Base-by-base conservation (phyloP, 371 early-diverging fungal genomes). In the Thermomucor indicae-seudaticae region DNA sequence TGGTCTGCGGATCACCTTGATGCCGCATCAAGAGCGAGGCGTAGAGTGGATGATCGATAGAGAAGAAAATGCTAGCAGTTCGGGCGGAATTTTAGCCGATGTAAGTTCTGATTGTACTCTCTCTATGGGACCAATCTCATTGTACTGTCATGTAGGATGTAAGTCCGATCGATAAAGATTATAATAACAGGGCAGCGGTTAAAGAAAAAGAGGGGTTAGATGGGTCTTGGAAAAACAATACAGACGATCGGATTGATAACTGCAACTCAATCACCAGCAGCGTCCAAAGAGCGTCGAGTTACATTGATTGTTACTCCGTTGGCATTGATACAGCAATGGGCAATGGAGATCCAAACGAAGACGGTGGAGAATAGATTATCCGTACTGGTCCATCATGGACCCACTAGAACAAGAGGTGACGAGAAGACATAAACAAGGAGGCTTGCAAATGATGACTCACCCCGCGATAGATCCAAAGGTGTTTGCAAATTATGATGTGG, bases 211-310 rank as follows among this genome's bases (percentile, higher is more conserved):
- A 27, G 3, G 7, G 22, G 24, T 39, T 35, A 79, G 53, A 87
- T 91, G 92, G 95, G 95, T 0, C 64, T 96, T 38, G 95, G 95
- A 22, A 94, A 96, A 67, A 95, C 96, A 0, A 66, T 95, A 20
- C 89, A 93, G 58, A 83, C 88, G 0, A 89, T 96, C 35, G 83
- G 85, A 3, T 68, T 91, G 20, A 74, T 93, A 3, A 34, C 34
- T 10, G 42, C 51, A 24, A 51, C 51, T 12, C 42, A 35, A 44
- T n/a, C 65, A 42, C 61, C 61, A 20, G 57, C 54, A n/a, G 57
- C 59, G 8, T 35, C 40, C 11, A 46, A 55, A 17, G 38, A 34
- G 37, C n/a, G n/a, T n/a, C 28, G 72, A 35, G 61, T 70, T 0
- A 88, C 87, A 19, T 62, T 89, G n/a, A 69, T 88, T 42, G 75